Conservation (phyloP, 2,329 filamentous ascomycete species). For the Endocalyx cinctus region DNA sequence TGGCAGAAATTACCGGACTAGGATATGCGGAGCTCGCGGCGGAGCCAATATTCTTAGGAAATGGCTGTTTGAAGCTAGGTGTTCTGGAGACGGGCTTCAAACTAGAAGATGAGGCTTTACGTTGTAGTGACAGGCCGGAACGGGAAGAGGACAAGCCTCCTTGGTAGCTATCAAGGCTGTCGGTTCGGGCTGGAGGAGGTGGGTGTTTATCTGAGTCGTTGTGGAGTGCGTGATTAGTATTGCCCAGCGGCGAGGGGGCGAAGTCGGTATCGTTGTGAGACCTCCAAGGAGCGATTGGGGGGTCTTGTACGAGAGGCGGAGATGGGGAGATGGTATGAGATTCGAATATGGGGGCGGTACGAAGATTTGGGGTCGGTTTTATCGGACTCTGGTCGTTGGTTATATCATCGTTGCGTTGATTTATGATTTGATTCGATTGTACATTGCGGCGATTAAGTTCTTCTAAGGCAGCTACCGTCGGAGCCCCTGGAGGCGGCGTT, state of each 20-base stretch:
- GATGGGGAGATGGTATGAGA: slow-evolving; percentile 37
- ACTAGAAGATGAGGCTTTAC: slow-evolving; percentile 39
- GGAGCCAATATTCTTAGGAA: slow-evolving; percentile 48
- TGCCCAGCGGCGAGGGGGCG: slow-evolving; percentile 13
- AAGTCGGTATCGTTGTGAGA: slow-evolving; percentile 13
- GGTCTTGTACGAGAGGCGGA: slow-evolving; percentile 21
- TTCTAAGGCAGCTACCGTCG: slow-evolving; percentile 15
- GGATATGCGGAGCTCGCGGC: slow-evolving; percentile 64
- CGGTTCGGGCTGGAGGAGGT: slow-evolving; percentile 21
- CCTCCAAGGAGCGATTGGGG: slow-evolving; percentile 11
- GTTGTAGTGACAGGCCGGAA: slow-evolving; percentile 28
- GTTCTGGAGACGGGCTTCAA: slow-evolving; percentile 53
- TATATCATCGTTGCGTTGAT: slow-evolving; percentile 10
- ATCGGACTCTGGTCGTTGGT: no score
- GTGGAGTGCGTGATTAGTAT: slow-evolving; percentile 24
- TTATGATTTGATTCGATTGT: slow-evolving; percentile 19
- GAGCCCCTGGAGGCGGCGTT: slow-evolving; percentile 10
- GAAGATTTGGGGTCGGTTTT: no score
- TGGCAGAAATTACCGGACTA: slow-evolving; percentile 69
- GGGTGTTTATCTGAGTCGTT: slow-evolving; percentile 34
- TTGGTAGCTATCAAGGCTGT: slow-evolving; percentile 33
- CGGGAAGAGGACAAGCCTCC: slow-evolving; percentile 26
- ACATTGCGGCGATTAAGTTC: slow-evolving; percentile 21
- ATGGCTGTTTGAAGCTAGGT: slow-evolving; percentile 56
- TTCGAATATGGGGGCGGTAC: slow-evolving; percentile 28